Conservation (phyloP, 2,329 filamentous ascomycete genomes). For the Fusarium haematococcum region DNA sequence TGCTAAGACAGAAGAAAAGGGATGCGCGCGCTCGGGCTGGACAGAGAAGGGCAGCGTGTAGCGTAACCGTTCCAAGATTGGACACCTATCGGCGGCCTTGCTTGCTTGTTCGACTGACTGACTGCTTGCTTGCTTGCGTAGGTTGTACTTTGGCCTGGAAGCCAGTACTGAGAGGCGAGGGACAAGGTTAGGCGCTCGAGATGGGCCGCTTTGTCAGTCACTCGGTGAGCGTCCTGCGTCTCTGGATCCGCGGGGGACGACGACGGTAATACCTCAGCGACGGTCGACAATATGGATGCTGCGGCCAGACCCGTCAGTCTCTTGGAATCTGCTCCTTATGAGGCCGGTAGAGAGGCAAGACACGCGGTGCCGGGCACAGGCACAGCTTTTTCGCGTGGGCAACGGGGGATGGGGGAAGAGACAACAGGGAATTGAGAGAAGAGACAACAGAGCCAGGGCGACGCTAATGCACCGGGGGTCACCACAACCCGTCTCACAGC, state of each 20-base stretch:
- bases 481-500: constrained; percentile 23
- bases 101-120: not conserved
- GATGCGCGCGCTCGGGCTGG: constrained; percentile 30
- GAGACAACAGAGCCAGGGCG: constrained; percentile 43
- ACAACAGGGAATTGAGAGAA: constrained; percentile 43
- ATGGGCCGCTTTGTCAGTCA: constrained; percentile 6
- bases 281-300: constrained; percentile 32
- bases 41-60: constrained; percentile 33
- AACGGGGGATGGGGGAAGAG: constrained; percentile 42
- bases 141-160: constrained; percentile 33
- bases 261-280: constrained; percentile 28
- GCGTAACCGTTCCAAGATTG: constrained; percentile 32
- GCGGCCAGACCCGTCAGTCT: constrained; percentile 31
- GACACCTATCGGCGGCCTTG: constrained; percentile 25
- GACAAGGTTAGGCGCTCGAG: constrained; percentile 16
- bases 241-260: constrained; percentile 24
- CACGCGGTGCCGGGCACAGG: constrained; percentile 41
- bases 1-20: constrained; percentile 44
- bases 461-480: constrained; percentile 37
- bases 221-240: constrained; percentile 34
- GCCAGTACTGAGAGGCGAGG: constrained; percentile 19
- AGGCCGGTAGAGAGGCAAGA: constrained; percentile 46
- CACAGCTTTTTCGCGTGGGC: constrained; percentile 38
- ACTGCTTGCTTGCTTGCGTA: constrained; percentile 1
- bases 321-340: constrained; percentile 46